Base-by-base conservation (phyloP, 352 stramenopile species). In the Vaucheria bursata region DNA sequence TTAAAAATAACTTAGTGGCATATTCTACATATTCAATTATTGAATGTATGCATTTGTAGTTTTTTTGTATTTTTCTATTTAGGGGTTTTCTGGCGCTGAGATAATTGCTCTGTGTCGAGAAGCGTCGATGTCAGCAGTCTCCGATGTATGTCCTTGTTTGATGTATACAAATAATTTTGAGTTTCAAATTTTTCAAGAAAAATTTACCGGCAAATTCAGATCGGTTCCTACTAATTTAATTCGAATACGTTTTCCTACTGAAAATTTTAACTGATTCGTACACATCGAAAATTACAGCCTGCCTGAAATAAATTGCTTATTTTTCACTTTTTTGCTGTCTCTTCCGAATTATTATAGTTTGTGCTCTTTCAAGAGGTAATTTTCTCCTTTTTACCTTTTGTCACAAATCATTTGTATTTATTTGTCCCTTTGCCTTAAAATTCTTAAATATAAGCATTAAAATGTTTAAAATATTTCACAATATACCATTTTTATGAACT, bases 51-150 rank as follows among this genome's bases (percentile, higher is more conserved):
- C n/a, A n/a, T n/a, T n/a, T n/a, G n/a, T n/a, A n/a, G n/a, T n/a
- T n/a, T n/a, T n/a, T n/a, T n/a, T n/a, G n/a, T n/a, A n/a, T 34
- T 49, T 39, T 45, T 59, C 65, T 38, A 78, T 65, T 52, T 67
- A 84, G 36, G 80, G 80, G 12, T 85, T 85, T 74, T 85, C 80
- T 52, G 80, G 80, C 1, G 80, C 80, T 18, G 80, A 83, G 78
- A 65, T 83, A 18, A 76, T 85, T 34, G 80, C 80, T 12, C 77
- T 85, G 3, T 79, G 80, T 67, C 77, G 80, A 50, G 80, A 85
- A 40, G 80, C 80, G 34, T 75, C 80, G 7, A 82, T 85, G 33
- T 81, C 72, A 68, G 80, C 80, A 8, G 35, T 85, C 36, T 75
- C 75, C 59, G 80, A 84, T 40, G 80, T 81, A 29, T 50, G 78